Evolutionary conservation across 192 early-diverging fungal species (phyloP).

Genomic region (Cetraspora pellucida): DNA sequence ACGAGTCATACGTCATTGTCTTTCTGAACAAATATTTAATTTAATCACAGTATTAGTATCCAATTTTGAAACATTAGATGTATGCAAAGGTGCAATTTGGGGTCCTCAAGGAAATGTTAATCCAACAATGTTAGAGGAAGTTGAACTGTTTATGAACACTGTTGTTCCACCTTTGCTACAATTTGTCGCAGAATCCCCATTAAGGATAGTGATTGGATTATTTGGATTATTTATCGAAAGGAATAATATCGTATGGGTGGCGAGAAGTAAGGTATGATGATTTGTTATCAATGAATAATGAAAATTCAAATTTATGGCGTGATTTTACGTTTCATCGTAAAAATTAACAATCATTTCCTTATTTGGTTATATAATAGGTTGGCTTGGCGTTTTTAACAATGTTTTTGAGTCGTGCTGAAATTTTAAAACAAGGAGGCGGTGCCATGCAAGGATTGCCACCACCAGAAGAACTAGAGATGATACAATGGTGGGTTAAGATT

Average conservation of each 20-base stretch:
- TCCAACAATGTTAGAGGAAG: constrained; percentile 59
- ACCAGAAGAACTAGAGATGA: constrained; percentile 56
- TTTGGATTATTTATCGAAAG: constrained; percentile 85
- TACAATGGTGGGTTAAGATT: constrained; percentile 49
- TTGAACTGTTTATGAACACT: constrained; percentile 85
- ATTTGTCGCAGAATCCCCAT: constrained; percentile 80
- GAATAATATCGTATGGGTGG: constrained; percentile 86
- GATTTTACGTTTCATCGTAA: neutral
- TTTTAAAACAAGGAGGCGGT: constrained; percentile 75
- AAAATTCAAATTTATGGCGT: neutral
- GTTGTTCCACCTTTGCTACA: constrained; percentile 84
- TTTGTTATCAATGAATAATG: neutral
- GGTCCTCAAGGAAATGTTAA: constrained; percentile 24
- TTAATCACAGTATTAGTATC: constrained; percentile 76
- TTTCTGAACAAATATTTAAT: constrained; percentile 75
- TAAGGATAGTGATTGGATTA: constrained; percentile 79
- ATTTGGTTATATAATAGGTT: constrained; percentile 42
- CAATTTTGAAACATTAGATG: constrained; percentile 73
- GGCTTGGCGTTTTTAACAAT: constrained; percentile 90
- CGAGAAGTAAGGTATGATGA: constrained; percentile 63
- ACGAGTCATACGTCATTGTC: constrained; percentile 76
- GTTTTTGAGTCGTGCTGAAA: constrained; percentile 86
- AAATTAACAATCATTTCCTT: constrained; percentile 18
- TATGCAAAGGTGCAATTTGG: constrained; percentile 61
- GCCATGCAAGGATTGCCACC: constrained; percentile 52